A percentile compares a stretch with the other conserved stretches of the same genome.
Conservation (phyloP, 2,329 filamentous ascomycete species). For the Diaporthe sp. region DNA sequence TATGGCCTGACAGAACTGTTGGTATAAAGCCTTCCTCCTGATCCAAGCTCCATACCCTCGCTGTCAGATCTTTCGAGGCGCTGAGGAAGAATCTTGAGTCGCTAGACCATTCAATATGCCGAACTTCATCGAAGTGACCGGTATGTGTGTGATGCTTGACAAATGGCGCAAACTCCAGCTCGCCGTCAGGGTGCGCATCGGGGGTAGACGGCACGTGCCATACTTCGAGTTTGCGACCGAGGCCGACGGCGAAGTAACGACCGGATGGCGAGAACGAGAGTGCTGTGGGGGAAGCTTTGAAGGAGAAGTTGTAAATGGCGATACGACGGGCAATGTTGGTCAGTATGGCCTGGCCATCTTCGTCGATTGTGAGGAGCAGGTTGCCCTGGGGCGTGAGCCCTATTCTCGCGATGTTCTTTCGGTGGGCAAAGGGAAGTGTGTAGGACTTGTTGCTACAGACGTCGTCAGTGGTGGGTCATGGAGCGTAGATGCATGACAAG, state of each 20-base stretch:
- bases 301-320: constrained; percentile 94
- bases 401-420: constrained; percentile 90
- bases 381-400: constrained; percentile 92
- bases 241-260: constrained; percentile 87
- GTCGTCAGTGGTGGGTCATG: constrained; percentile 46
- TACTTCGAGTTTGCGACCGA: constrained; percentile 90
- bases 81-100: constrained; percentile 97
- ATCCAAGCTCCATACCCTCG: constrained; percentile 93
- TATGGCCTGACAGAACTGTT: constrained; percentile 90
- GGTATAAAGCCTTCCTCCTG: constrained; percentile 88
- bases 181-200: constrained; percentile 80
- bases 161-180: constrained; percentile 95
- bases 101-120: constrained; percentile 92
- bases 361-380: constrained; percentile 90
- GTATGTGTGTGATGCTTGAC: constrained; percentile 86
- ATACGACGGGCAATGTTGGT: constrained; percentile 90
- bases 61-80: constrained; percentile 90
- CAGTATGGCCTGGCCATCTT: constrained; percentile 92
- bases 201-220: constrained; percentile 96
- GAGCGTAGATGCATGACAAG: background rate
- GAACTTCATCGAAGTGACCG: constrained; percentile 89
- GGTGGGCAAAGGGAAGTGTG: constrained; percentile 89
- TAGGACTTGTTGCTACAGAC: constrained; percentile 80
- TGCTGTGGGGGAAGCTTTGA: constrained; percentile 83
- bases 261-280: constrained; percentile 93